phyloP scores from a whole-genome alignment of 164 flowering plant genomes.

The Buxus sempervirens region DNA sequence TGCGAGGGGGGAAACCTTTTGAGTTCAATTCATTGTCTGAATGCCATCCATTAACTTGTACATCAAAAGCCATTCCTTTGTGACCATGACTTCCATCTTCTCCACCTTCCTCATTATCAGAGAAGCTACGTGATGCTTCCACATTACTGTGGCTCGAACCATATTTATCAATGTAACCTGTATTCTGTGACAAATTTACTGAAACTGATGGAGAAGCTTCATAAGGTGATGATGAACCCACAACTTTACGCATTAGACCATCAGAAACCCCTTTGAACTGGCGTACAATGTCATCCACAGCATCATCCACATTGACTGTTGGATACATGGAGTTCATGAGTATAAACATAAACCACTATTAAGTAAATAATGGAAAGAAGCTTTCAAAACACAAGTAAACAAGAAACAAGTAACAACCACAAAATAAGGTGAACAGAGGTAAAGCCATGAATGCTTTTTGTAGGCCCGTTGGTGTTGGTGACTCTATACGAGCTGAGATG shows the following conservation, averaged over 20 bases:
- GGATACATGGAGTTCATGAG: neutral
- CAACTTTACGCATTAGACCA: constrained; percentile 80
- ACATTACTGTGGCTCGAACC: constrained; percentile 29
- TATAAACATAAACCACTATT: neutral
- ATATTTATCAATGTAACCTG: constrained; percentile 42
- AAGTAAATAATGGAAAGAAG: neutral
- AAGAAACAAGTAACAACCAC: too few relatives aligned
- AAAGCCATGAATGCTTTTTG: too few relatives aligned
- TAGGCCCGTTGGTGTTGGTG: too few relatives aligned
- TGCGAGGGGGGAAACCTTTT: constrained; percentile 51
- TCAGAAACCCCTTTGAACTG: constrained; percentile 93
- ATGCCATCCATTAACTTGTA: constrained; percentile 61
- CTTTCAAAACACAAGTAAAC: too few relatives aligned
- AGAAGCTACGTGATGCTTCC: constrained; percentile 47
- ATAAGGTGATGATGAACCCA: constrained; percentile 43
- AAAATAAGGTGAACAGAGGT: too few relatives aligned
- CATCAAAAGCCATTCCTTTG: constrained; percentile 29
- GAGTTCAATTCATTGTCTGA: constrained; percentile 78
- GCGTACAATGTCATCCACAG: constrained; percentile 93
- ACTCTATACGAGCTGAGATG: too few relatives aligned
- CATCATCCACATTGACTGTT: constrained; percentile 97
- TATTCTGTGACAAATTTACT: constrained; percentile 46
- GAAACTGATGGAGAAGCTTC: constrained; percentile 34
- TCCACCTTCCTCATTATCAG: constrained; percentile 71
- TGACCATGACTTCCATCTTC: constrained; percentile 35